These are phyloP conservation scores for Lathyrus sativus DNA, from an alignment of 306 rosid genomes.

Conservation along the genomic window DNA sequence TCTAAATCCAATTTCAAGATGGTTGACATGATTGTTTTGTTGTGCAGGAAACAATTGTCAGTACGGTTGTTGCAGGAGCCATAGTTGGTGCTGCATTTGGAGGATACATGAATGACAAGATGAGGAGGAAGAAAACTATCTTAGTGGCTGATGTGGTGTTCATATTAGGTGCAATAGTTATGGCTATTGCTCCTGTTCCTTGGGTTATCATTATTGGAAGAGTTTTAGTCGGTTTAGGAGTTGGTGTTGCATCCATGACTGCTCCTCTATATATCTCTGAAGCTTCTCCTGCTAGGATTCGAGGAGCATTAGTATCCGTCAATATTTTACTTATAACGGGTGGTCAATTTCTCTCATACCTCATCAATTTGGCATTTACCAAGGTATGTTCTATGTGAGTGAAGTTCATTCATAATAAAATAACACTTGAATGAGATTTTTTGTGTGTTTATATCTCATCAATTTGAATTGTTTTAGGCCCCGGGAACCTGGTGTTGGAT, in stretches of 20 bases:
- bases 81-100: slow-evolving; percentile 94
- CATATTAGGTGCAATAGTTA: slow-evolving; percentile 61
- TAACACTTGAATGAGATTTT: not conserved
- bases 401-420: not conserved
- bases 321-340: slow-evolving; percentile 76
- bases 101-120: slow-evolving; percentile 75
- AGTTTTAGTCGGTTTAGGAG: slow-evolving; percentile 79
- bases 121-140: slow-evolving; percentile 68
- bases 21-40: slow-evolving; percentile 6
- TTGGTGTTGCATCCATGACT: slow-evolving; percentile 93
- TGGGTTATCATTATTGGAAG: slow-evolving; percentile 75
- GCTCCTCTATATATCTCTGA: slow-evolving; percentile 88
- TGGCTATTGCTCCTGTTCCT: slow-evolving; percentile 73
- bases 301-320: slow-evolving; percentile 82
- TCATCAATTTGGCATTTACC: slow-evolving; percentile 77
- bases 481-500: slow-evolving; percentile 86
- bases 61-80: slow-evolving; percentile 89
- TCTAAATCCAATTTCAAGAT: not conserved
- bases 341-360: slow-evolving; percentile 81
- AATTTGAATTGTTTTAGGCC: slow-evolving; percentile 45
- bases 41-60: slow-evolving; percentile 77
- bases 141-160: slow-evolving; percentile 66
- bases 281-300: slow-evolving; percentile 76
- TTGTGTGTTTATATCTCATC: not conserved
- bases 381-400: slow-evolving; percentile 46